A percentile compares a stretch with the other conserved stretches of the same genome.
These are phyloP conservation scores for Leccinum proximum DNA, from an alignment of 1,284 basidiomycete species.

Conservation along the genomic window DNA sequence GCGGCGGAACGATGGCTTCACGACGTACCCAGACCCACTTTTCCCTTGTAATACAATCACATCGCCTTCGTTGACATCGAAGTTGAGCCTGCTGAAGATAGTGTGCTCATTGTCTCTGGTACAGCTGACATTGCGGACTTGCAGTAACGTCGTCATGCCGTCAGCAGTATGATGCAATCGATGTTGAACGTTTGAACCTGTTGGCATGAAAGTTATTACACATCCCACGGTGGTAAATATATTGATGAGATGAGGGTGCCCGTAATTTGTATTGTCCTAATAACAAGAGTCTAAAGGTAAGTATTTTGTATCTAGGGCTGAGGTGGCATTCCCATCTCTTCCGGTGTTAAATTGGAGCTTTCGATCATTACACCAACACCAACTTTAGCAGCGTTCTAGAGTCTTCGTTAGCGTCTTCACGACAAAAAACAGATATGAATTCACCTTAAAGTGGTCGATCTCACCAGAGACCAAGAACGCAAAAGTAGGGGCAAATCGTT, in stretches of 20 bases:
- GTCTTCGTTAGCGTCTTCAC: constrained; percentile 14
- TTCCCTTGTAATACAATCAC: constrained; percentile 71
- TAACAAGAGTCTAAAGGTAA: constrained; percentile 26
- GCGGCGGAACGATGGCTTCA: not conserved
- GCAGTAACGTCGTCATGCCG: constrained; percentile 21
- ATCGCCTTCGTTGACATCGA: constrained; percentile 67
- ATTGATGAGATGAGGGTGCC: constrained; percentile 13
- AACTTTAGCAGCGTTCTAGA: constrained; percentile 87
- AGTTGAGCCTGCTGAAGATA: constrained; percentile 55
- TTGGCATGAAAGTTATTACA: not conserved
- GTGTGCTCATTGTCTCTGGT: constrained; percentile 24
- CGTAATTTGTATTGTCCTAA: constrained; percentile 15
- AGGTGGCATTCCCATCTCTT: constrained; percentile 73
- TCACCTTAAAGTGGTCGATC: constrained; percentile 97
- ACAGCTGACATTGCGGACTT: constrained; percentile 26
- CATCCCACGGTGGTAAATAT: constrained; percentile 20
- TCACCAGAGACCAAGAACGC: constrained; percentile 95
- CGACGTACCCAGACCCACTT: constrained; percentile 62
- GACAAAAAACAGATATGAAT: constrained; percentile 17
- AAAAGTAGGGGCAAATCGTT: constrained; percentile 94
- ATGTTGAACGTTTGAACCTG: not conserved
- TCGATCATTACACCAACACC: constrained; percentile 98
- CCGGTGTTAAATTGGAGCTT: constrained; percentile 70
- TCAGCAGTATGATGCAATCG: not conserved
- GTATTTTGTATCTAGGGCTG: constrained; percentile 38